A percentile compares a stretch with the other conserved stretches of the same genome.
These are phyloP conservation scores for Coleophoma cylindrospora DNA, from an alignment of 2,329 filamentous ascomycete species.

Conservation along the genomic window DNA sequence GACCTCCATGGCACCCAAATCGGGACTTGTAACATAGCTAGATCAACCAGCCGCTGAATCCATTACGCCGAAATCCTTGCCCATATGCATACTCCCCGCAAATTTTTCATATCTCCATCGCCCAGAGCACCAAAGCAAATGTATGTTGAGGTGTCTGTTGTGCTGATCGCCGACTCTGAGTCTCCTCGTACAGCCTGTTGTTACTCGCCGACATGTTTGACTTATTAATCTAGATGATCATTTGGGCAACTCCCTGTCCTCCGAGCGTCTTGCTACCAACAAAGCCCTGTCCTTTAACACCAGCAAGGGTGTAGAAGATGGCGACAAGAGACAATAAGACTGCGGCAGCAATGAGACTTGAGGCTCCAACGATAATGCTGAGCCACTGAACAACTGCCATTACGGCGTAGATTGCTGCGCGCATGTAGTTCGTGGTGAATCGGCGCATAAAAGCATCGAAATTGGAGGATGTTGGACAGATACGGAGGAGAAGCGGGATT, in stretches of 20 bases:
- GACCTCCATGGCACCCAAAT: slow-evolving; percentile 5
- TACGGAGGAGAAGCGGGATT: slow-evolving; percentile 89
- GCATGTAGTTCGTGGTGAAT: slow-evolving; percentile 96
- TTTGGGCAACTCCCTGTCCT: slow-evolving; percentile 89
- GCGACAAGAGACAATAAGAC: slow-evolving; percentile 74
- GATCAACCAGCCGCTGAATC: slow-evolving; percentile 10
- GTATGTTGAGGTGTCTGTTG: no score
- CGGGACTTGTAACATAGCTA: slow-evolving; percentile 13
- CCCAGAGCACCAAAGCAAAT: not conserved
- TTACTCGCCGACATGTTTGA: no score
- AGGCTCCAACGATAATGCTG: slow-evolving; percentile 59
- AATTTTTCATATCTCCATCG: slow-evolving; percentile 3
- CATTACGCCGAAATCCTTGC: slow-evolving; percentile 12
- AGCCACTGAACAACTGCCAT: slow-evolving; percentile 85
- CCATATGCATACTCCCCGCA: slow-evolving; percentile 14
- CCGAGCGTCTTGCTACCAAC: slow-evolving; percentile 94
- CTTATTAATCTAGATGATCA: slow-evolving; percentile 71
- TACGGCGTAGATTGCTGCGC: slow-evolving; percentile 75
- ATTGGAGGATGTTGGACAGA: slow-evolving; percentile 87
- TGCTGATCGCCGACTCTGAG: no score
- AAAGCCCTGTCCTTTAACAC: slow-evolving; percentile 78
- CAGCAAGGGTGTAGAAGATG: slow-evolving; percentile 76
- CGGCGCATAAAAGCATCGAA: slow-evolving; percentile 89
- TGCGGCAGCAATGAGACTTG: slow-evolving; percentile 80
- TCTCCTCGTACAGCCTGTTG: no score